These are phyloP conservation scores for Polygonum maritimum DNA, from an alignment of 148 eudicot species.

Conservation along the genomic window DNA sequence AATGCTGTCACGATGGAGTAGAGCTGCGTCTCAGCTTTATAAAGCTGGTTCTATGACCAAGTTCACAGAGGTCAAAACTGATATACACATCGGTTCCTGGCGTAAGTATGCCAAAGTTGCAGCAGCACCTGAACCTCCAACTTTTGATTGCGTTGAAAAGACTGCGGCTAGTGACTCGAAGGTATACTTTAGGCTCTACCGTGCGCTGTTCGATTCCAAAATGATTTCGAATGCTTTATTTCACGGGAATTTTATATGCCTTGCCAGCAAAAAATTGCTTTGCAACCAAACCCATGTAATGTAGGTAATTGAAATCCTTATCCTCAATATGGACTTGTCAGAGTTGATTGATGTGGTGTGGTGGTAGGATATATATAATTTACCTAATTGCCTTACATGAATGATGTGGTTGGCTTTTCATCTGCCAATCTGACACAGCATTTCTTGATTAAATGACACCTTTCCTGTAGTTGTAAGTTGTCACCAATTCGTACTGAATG, in stretches of 20 bases:
- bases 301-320: neutral
- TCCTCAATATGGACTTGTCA: neutral
- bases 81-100: constrained; percentile 13
- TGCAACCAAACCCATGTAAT: neutral
- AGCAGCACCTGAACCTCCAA: constrained; percentile 19
- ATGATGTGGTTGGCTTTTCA: neutral
- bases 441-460: neutral
- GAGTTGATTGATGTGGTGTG: neutral
- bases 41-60: constrained; percentile 25
- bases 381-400: neutral
- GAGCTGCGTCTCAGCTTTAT: constrained; percentile 25
- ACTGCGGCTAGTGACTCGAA: constrained; percentile 14
- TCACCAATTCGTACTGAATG: neutral
- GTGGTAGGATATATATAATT: neutral
- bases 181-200: constrained; percentile 17
- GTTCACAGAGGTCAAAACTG: constrained; percentile 15
- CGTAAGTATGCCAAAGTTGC: constrained; percentile 42
- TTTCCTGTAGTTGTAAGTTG: neutral
- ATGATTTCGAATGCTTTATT: neutral
- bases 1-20: constrained; percentile 58
- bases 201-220: constrained; percentile 10
- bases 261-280: neutral
- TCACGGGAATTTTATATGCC: neutral
- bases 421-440: neutral
- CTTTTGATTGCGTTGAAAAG: constrained; percentile 23